A percentile compares a stretch with the other conserved stretches of the same genome.
These are phyloP conservation scores for Neotropicomus parvogracilis DNA, from an alignment of 1,284 basidiomycete genomes.

Conservation along the genomic window DNA sequence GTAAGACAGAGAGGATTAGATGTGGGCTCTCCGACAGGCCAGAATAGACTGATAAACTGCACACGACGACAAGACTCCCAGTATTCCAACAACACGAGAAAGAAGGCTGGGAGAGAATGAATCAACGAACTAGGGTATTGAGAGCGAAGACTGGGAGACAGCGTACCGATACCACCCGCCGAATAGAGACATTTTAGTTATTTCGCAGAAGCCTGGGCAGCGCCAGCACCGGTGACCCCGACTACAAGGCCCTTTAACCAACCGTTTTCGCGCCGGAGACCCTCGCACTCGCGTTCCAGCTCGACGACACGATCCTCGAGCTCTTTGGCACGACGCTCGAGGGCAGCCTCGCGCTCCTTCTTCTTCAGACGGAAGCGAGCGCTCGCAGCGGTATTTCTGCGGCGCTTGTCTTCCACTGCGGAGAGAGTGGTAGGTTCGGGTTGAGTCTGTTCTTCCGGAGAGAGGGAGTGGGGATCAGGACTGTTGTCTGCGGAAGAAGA, in stretches of 20 bases:
- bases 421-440: conserved; percentile 34
- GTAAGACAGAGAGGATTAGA: conserved; percentile 5
- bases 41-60: not conserved
- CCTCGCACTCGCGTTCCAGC: conserved; percentile 89
- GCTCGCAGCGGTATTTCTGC: conserved; percentile 93
- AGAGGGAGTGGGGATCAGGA: conserved; percentile 38
- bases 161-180: conserved; percentile 3
- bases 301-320: conserved; percentile 80
- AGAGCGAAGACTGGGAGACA: not conserved
- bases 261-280: conserved; percentile 87
- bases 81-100: not conserved
- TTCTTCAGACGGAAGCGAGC: conserved; percentile 99
- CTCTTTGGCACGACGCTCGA: conserved; percentile 88
- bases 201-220: conserved; percentile 26
- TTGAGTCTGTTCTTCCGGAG: conserved; percentile 32
- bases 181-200: conserved; percentile 3
- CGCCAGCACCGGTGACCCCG: conserved; percentile 71
- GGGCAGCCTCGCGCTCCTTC: conserved; percentile 93
- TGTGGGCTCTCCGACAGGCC: not conserved
- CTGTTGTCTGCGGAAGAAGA: conserved; percentile 35
- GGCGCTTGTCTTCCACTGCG: conserved; percentile 84
- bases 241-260: conserved; percentile 94
- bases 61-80: not conserved
- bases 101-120: conserved; percentile 3
- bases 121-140: not conserved